Percentiles rank a stretch among this genome's conserved stretches.
phyloP scores from a whole-genome alignment of 2,329 filamentous ascomycete species.

The Ophidiomyces ophidiicola region DNA sequence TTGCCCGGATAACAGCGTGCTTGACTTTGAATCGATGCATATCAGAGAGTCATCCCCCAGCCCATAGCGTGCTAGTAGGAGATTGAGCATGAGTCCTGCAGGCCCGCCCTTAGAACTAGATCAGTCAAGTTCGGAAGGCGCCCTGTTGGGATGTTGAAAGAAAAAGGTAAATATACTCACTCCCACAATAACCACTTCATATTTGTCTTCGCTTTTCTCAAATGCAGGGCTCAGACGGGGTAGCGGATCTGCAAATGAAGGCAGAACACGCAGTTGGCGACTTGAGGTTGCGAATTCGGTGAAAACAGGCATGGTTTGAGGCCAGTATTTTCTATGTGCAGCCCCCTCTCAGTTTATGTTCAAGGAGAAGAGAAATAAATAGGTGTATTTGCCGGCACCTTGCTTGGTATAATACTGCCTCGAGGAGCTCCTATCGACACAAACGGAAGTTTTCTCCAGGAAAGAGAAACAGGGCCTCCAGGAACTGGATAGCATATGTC shows the following conservation, averaged over 20 bases:
- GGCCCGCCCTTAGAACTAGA: slow-evolving; percentile 26
- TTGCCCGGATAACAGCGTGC: slow-evolving; percentile 31
- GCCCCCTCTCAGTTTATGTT: no score
- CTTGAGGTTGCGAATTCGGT: slow-evolving; percentile 10
- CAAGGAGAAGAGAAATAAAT: no score
- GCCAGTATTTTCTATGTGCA: no score
- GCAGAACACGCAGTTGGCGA: slow-evolving; percentile 13
- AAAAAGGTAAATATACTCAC: slow-evolving; percentile 17
- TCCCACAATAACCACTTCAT: slow-evolving; percentile 35
- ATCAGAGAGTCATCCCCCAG: slow-evolving; percentile 31
- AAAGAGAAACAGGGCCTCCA: no score
- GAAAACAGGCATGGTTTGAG: slow-evolving; percentile 12
- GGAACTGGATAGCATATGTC: no score
- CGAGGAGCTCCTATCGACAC: no score
- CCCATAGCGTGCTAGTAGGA: slow-evolving; percentile 35
- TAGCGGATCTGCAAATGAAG: slow-evolving; percentile 40
- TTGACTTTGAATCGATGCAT: slow-evolving; percentile 34
- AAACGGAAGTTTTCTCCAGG: no score
- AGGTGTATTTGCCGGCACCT: no score
- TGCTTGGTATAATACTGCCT: no score
- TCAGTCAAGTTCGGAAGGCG: not conserved
- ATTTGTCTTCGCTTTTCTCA: slow-evolving; percentile 18
- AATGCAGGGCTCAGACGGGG: slow-evolving; percentile 24
- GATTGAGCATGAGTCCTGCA: slow-evolving; percentile 32
- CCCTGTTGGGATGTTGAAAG: not conserved